Base-by-base conservation (phyloP, 257 asterid species). In the Cruciata laevipes region DNA sequence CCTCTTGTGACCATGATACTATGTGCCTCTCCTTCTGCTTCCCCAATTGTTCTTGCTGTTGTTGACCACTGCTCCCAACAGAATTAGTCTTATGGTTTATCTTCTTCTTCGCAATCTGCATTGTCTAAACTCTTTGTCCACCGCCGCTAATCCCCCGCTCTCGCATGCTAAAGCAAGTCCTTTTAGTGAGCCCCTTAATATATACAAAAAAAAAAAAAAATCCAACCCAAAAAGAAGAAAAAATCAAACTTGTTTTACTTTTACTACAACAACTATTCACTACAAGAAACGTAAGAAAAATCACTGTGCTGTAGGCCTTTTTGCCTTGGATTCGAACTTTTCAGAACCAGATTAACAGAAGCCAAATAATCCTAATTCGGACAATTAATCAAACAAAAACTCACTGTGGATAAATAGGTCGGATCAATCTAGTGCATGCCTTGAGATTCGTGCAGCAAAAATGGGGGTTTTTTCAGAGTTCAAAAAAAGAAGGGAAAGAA, bases 1-100 rank as follows among this genome's bases (percentile, higher is more conserved):
- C 99, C 99, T 94, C 99, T 77, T 80, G 93, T 70, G 99, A 88
- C 99, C 99, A 94, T 65, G 99, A 94, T 74, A 90, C 99, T 63
- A 94, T 94, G 84, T 85, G 99, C 70, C 97, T 89, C 61, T 88
- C 95, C 67, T 90, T 93, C 82, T 78, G 90, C 69, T 93, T 93
- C 4, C 86, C 83, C 69, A 74, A 75, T 61, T 77, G 65, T 30
- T 62, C 30, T 33, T 33, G 66, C 6, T 53, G 70, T 38, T 68
- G 73, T 38, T 68, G 73, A 33, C 44, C 37, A 52, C 35, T 49
- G 69, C 61, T 65, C n/a, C 58, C 87, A 78, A 71, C 57, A 3
- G 38, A 20, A 57, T 31, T 58, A 49, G 55, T 17, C 21, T 31
- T 67, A 77, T 20, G 31, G 25, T 32, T 70, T 31, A 55, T 52